Percentiles rank a stretch among this genome's conserved stretches.
phyloP scores from a whole-genome alignment of 1,139 yeast genomes.

The Yamadazyma sp. region DNA sequence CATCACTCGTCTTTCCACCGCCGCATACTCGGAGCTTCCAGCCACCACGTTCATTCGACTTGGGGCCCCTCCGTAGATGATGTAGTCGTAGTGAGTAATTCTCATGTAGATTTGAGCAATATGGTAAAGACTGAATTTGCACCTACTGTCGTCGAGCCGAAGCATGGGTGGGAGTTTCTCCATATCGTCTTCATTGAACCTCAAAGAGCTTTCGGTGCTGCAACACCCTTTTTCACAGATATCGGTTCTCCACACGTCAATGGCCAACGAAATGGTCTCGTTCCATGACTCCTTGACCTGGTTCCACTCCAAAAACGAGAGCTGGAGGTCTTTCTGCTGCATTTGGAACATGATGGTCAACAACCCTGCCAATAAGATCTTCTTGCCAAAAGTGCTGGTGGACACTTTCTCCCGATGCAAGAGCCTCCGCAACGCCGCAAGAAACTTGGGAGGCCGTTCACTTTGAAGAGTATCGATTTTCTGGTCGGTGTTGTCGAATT shows the following conservation, averaged over 20 bases:
- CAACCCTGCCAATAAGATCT: slow-evolving; percentile 64
- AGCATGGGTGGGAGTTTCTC: slow-evolving; percentile 22
- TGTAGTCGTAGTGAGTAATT: slow-evolving; percentile 69
- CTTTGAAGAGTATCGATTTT: slow-evolving; percentile 8
- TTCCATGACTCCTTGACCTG: slow-evolving; percentile 53
- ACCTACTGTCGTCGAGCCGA: slow-evolving; percentile 32
- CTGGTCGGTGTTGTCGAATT: slow-evolving; percentile 19
- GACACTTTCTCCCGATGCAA: slow-evolving; percentile 52
- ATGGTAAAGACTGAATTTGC: slow-evolving; percentile 58
- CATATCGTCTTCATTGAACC: slow-evolving; percentile 11
- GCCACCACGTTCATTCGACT: slow-evolving; percentile 72
- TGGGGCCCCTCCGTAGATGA: slow-evolving; percentile 75
- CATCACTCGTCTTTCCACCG: slow-evolving; percentile 46
- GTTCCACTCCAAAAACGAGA: slow-evolving; percentile 34
- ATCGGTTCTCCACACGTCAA: slow-evolving; percentile 55
- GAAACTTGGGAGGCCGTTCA: slow-evolving; percentile 32
- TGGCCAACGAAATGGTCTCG: slow-evolving; percentile 59
- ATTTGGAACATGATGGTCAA: slow-evolving; percentile 68
- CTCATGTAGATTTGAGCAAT: slow-evolving; percentile 65
- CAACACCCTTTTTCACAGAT: slow-evolving; percentile 32
- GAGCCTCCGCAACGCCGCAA: slow-evolving; percentile 55
- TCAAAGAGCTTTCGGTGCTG: slow-evolving; percentile 19
- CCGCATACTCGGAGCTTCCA: slow-evolving; percentile 46
- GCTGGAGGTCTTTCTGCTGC: slow-evolving; percentile 66
- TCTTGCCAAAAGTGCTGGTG: slow-evolving; percentile 57